Base-by-base conservation (phyloP, 768 basidiomycete genomes). In the Lentinula raphanica region DNA sequence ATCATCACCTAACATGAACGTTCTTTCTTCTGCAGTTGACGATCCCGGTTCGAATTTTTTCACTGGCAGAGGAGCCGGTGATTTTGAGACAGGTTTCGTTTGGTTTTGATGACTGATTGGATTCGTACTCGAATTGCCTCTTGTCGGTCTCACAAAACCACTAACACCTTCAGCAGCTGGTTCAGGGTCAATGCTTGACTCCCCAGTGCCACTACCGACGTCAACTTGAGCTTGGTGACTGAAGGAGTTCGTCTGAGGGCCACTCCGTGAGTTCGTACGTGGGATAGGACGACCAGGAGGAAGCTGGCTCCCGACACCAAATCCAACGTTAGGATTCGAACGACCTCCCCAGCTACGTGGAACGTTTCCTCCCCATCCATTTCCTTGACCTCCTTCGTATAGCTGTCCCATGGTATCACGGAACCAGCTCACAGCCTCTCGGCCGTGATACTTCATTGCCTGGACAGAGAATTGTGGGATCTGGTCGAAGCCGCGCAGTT, bases 401-500 rank as follows among this genome's bases (percentile, higher is more conserved):
- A 60, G 5, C 28, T 56, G 38, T 12, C 56, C 40, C 60, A 60
- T 58, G 5, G 76, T 59, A 71, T 63, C 58, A 32, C 73, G 49
- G 73, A 62, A 62, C 77, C 78, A 80, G 56, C 79, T 78, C 32
- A 69, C 49, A 0, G 74, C 77, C 64, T 81, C 76, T 19, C 61
- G 59, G 9, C 67, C 70, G 63, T 81, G 80, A 60, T 83, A 81
- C 60, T 68, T 70, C 76, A 80, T 76, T 63, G 77, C 72, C 50
- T 79, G 74, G n/a, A 79, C 44, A 8, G 79, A 77, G 64, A 87
- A 83, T 59, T 80, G 82, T 12, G 91, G 91, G 35, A 93, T 75
- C 66, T 88, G 86, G 62, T 91, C 87, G 55, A 82, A 74, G 1
- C 92, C 91, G 17, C 81, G 80, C 27, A 85, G 81, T 58, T 81